These are phyloP conservation scores for Elaeis oleifera DNA, from an alignment of 202 grass and related monocot genomes.

Conservation along the genomic window DNA sequence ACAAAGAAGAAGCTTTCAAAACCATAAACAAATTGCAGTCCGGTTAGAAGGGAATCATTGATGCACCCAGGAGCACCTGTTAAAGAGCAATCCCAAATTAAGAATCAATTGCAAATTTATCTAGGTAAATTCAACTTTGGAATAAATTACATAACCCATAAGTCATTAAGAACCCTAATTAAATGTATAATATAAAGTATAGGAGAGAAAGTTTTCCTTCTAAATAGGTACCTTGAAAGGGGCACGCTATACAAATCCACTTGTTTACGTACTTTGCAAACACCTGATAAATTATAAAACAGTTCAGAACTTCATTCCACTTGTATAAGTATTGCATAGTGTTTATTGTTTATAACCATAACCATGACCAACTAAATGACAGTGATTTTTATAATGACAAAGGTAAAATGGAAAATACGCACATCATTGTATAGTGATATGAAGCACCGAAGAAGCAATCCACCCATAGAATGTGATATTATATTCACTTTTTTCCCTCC, in stretches of 20 bases:
- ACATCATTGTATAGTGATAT: constrained; percentile 83
- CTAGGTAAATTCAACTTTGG: not conserved
- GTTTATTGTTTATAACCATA: too few relatives aligned
- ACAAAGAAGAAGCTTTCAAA: constrained; percentile 97
- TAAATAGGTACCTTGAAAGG: constrained; percentile 75
- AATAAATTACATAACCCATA: not conserved
- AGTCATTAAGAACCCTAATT: too few relatives aligned
- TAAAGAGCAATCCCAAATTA: not conserved
- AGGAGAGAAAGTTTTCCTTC: not conserved
- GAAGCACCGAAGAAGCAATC: constrained; percentile 83
- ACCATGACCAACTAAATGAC: too few relatives aligned
- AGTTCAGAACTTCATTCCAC: not conserved
- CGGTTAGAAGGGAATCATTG: constrained; percentile 91
- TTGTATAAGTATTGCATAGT: not conserved
- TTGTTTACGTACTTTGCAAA: constrained; percentile 80
- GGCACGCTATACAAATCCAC: constrained; percentile 97
- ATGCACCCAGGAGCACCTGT: constrained; percentile 95
- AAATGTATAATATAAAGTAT: constrained; percentile 3
- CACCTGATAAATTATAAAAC: constrained; percentile 30
- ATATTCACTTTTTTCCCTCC: constrained; percentile 77
- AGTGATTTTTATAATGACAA: not conserved
- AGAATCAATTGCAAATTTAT: too few relatives aligned
- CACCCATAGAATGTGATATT: constrained; percentile 99
- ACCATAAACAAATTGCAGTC: constrained; percentile 91
- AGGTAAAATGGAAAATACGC: constrained; percentile 22